phyloP scores from a whole-genome alignment of 768 basidiomycete species.

The Naganishia kalamii region DNA sequence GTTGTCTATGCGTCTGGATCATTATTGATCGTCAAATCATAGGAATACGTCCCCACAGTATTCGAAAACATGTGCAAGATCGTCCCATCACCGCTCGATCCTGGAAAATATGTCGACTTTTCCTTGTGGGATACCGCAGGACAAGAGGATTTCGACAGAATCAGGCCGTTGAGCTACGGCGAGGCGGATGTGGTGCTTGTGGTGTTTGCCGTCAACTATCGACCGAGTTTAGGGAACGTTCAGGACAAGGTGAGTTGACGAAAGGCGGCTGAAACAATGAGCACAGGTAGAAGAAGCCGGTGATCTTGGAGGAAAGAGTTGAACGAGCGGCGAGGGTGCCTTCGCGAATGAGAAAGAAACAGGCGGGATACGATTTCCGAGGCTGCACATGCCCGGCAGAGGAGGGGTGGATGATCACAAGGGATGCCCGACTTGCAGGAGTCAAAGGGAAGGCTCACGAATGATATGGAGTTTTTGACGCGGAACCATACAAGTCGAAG shows the following conservation, averaged over 20 bases:
- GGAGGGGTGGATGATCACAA: no score
- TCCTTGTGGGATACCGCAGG: constrained; percentile 99
- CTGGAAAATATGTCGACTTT: constrained; percentile 95
- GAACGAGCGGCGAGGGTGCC: no score
- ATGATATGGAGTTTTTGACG: no score
- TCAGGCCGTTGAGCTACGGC: constrained; percentile 93
- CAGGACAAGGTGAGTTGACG: constrained; percentile 82
- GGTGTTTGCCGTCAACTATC: constrained; percentile 96
- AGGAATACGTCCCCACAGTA: constrained; percentile 99
- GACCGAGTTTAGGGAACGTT: constrained; percentile 97
- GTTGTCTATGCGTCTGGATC: neutral
- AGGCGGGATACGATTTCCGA: no score
- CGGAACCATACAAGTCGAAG: no score
- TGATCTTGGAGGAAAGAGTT: no score
- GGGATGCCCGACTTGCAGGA: no score
- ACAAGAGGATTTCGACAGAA: constrained; percentile 97
- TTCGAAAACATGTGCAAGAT: constrained; percentile 99
- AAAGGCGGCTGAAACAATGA: neutral
- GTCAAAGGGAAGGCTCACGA: no score
- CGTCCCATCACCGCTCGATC: constrained; percentile 68
- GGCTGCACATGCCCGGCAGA: no score
- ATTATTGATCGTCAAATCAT: neutral
- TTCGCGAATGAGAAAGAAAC: no score
- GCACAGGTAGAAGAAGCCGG: neutral
- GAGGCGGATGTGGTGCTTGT: constrained; percentile 99